Evolutionary conservation across 2,329 filamentous ascomycete genomes (phyloP), one percentile per base, ranked within the genome.

Genomic region (Calonectria naviculata): DNA sequence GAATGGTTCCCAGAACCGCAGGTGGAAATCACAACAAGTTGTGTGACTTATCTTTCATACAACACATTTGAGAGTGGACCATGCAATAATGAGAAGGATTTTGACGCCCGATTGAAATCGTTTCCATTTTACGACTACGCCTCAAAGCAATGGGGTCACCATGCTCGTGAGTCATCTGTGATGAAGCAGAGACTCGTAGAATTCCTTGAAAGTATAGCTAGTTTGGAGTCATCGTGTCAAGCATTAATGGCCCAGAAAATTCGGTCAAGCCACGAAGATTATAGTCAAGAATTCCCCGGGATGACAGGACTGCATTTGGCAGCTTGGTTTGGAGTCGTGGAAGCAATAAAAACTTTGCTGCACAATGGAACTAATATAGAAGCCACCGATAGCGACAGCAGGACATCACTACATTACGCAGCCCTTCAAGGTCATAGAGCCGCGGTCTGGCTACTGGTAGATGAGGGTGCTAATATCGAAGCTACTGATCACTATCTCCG

Each of bases 1-100:
- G 26, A 56, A 5, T 83, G 80, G 77, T 82, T 87, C 64, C 78
- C 80, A 0, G 38, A 77, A 42, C 79, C 79, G 0, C 65, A 84
- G 5, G 13, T 1, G 0, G 29, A 80, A 4, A 79, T 86, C 17
- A 62, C 76, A 1, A 65, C 41, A 7, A 74, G 68, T 5, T 87
- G 84, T 69, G 34, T 82, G 5, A 80, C 79, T 1, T 85, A 85
- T 52, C 75, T 86, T 8, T 83, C 78, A 19, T 83, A 83, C 24
- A 66, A 75, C 38, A 36, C 15, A 1, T 82, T 85, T 49, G 42
- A 67, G 13, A 56, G 24, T 24, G 71, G 47, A 15, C 6, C 12
- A 19, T 69, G 47, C n/a, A 10, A 24, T 26, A 24, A 9, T 13
- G 15, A 38, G 9, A 5, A 58, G 2, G 47, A 54, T 4, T 34